These are phyloP conservation scores for Pleurotus cornucopiae DNA, from an alignment of 768 basidiomycete genomes.

Conservation along the genomic window DNA sequence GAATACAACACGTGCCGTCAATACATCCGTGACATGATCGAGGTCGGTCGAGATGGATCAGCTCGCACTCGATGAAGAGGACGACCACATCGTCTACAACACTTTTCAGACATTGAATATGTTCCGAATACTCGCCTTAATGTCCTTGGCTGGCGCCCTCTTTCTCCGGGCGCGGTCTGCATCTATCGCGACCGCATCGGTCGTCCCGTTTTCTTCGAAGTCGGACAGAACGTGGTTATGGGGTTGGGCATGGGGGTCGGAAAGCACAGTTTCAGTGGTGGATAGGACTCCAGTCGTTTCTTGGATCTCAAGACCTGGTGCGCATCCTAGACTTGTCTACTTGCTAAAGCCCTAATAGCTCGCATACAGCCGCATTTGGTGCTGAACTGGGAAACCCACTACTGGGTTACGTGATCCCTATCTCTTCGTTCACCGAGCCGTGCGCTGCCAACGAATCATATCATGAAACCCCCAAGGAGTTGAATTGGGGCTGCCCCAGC, in stretches of 20 bases:
- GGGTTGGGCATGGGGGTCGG: conserved; percentile 68
- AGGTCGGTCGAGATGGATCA: conserved; percentile 6
- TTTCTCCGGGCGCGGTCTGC: conserved; percentile 13
- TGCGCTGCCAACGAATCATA: conserved; percentile 34
- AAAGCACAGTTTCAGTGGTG: conserved; percentile 70
- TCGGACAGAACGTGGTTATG: conserved; percentile 55
- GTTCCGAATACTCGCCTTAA: conserved; percentile 8
- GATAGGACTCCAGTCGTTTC: conserved; percentile 69
- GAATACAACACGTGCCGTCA: not conserved
- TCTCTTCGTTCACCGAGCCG: conserved; percentile 56
- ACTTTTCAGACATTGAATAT: conserved; percentile 2
- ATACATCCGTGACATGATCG: not conserved
- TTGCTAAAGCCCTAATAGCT: conserved; percentile 4
- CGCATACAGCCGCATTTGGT: conserved; percentile 64
- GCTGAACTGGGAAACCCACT: conserved; percentile 64
- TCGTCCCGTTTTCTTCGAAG: conserved; percentile 29
- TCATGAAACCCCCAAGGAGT: conserved; percentile 13
- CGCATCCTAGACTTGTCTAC: conserved; percentile 6
- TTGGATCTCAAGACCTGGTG: conserved; percentile 65
- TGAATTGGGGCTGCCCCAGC: conserved; percentile 64
- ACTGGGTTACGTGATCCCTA: conserved; percentile 67
- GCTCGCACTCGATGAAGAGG: conserved; percentile 4
- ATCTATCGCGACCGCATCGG: conserved; percentile 24
- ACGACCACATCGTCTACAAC: not conserved
- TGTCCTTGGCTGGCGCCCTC: conserved; percentile 1